Percentiles rank a stretch among this genome's conserved stretches.
Conservation (phyloP, 352 stramenopile genomes). For the Globisporangium echinulatum region DNA sequence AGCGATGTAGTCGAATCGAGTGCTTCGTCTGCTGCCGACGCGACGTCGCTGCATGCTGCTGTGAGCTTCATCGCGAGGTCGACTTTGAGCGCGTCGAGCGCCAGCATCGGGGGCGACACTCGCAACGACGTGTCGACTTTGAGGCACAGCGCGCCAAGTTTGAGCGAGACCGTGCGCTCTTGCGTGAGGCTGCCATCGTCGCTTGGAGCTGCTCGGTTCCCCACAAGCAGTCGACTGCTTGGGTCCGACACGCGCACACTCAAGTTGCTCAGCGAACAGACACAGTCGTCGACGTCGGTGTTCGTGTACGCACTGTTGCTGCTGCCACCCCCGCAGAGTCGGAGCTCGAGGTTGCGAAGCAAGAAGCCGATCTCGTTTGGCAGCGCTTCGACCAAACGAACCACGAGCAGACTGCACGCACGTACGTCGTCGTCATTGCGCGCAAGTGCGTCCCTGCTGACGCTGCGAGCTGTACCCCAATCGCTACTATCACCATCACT, state of each 20-base stretch:
- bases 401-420: slow-evolving; percentile 2
- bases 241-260: slow-evolving; percentile 5
- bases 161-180: slow-evolving; percentile 5
- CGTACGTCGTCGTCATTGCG: not conserved
- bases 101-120: slow-evolving; percentile 1
- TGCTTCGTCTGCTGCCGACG: not conserved
- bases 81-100: slow-evolving; percentile 7
- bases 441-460: not conserved
- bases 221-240: slow-evolving; percentile 1
- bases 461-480: not conserved
- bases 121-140: not conserved
- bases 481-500: not conserved
- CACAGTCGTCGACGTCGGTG: not conserved
- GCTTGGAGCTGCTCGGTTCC: not conserved
- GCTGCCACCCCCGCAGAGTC: not conserved
- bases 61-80: slow-evolving; percentile 12
- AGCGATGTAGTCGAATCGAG: not conserved
- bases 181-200: not conserved
- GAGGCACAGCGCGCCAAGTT: slow-evolving; percentile 2
- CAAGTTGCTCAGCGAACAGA: not conserved
- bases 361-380: slow-evolving; percentile 6
- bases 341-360: slow-evolving; percentile 9
- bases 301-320: not conserved
- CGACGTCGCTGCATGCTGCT: not conserved
- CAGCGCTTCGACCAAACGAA: slow-evolving; percentile 8